Base-by-base conservation (phyloP, 2,329 filamentous ascomycete genomes). In the Cytospora piceae region DNA sequence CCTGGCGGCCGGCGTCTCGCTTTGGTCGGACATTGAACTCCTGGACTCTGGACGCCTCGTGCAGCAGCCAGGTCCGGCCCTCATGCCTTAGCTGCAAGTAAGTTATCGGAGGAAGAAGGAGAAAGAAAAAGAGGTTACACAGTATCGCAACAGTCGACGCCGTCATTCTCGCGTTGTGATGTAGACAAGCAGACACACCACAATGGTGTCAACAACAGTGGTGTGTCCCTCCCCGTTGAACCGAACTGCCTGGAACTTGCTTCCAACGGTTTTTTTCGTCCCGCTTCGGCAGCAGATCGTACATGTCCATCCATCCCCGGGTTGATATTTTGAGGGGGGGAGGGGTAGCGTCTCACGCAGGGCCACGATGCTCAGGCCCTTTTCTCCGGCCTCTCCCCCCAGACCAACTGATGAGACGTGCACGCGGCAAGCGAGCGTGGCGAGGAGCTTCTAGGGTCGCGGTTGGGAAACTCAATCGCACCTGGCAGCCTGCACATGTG, bases 331-430 rank as follows among this genome's bases (percentile, higher is more conserved):
- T 59, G n/a, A 8, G 42, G 15, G 42, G 42, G 8, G 46, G 37
- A 54, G 49, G 37, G 55, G 37, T 27, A 55, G 39, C 4, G 37
- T 39, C 37, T 39, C 12, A 8, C 14, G 54, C n/a, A 46, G 34
- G 37, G 52, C 60, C 49, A 32, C 53, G 49, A n/a, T 60, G 66
- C 60, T 61, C 66, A 51, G 56, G 46, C 63, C 58, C 52, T 42
- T 54, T 56, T 29, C 39, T 24, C 52, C 34, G 42, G 52, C 29
- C 49, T 54, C 39, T 55, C 29, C 49, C 42, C 34, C 61, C 51
- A 67, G 58, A 29, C 66, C 58, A 67, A 20, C 29, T 14, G 34
- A 49, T 57, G 63, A 67, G 66, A 67, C 66, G 66, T 65, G 66
- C 63, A 22, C 42, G 62, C 63, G 54, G 62, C 46, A 63, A 57